A percentile compares a stretch with the other conserved stretches of the same genome.
These are phyloP conservation scores for Kazachstania viticola DNA, from an alignment of 805 yeast species.

Conservation along the genomic window DNA sequence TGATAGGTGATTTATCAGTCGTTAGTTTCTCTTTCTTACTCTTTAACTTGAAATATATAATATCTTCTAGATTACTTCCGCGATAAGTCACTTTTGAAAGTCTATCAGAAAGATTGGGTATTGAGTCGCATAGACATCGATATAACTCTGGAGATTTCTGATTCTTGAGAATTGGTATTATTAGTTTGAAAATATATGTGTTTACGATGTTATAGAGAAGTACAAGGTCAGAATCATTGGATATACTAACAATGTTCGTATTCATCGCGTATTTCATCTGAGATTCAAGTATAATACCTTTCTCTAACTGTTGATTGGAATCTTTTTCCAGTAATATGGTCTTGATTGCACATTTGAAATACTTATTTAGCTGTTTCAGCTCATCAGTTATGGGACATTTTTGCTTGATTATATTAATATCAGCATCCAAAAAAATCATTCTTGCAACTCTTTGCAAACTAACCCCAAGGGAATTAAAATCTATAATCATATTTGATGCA, in stretches of 20 bases:
- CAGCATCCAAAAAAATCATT: too few species aligned
- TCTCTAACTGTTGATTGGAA: too few species aligned
- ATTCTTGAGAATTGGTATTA: too few species aligned
- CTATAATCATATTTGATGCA: conserved; percentile 7
- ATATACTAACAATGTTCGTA: neutral
- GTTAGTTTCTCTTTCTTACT: too few species aligned
- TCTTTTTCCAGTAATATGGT: too few species aligned
- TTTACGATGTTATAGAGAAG: neutral
- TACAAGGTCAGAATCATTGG: neutral
- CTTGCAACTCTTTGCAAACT: conserved; percentile 2
- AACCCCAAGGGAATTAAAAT: conserved; percentile 8
- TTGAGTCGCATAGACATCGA: neutral
- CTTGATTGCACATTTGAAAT: too few species aligned
- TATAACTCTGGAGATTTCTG: conserved; percentile 1
- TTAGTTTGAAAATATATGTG: neutral
- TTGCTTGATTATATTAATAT: too few species aligned
- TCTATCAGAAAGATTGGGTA: neutral
- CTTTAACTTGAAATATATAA: too few species aligned
- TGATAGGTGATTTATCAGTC: too few species aligned
- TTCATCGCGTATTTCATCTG: too few species aligned
- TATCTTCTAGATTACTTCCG: neutral
- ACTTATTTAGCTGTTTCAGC: too few species aligned
- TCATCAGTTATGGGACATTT: too few species aligned
- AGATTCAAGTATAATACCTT: neutral
- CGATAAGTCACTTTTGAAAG: neutral